Evolutionary conservation across 2,329 filamentous ascomycete species (phyloP).

Genomic region (Calonectria pteridis): DNA sequence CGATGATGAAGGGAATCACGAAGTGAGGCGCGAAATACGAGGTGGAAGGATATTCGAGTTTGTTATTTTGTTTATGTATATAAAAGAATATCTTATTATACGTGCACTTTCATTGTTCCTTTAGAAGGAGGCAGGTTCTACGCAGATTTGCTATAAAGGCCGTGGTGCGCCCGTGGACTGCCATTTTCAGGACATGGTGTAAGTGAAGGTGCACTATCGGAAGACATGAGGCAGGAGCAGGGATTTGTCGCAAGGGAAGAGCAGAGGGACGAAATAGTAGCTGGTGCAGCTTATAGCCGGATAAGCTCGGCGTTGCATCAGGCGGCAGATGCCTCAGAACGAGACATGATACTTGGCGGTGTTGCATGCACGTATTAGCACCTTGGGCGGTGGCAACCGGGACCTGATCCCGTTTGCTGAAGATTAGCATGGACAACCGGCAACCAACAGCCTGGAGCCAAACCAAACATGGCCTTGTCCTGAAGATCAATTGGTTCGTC

Average conservation of each 20-base stretch:
- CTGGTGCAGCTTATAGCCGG: neutral
- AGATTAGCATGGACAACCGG: slow-evolving; percentile 24
- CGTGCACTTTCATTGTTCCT: neutral
- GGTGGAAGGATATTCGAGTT: neutral
- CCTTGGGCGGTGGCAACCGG: slow-evolving; percentile 9
- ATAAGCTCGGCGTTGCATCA: neutral
- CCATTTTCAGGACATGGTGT: neutral
- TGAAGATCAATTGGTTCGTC: slow-evolving; percentile 32
- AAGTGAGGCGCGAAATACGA: neutral
- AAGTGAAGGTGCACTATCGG: neutral
- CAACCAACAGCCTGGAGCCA: slow-evolving; percentile 36
- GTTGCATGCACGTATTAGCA: neutral
- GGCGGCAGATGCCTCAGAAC: neutral
- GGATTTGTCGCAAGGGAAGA: neutral
- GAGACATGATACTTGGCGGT: neutral
- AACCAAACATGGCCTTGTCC: slow-evolving; percentile 36
- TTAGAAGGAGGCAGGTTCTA: neutral
- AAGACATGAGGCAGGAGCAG: neutral
- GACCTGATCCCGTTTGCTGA: slow-evolving; percentile 14
- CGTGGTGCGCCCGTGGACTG: neutral
- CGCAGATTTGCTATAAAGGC: neutral
- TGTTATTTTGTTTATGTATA: too few species aligned
- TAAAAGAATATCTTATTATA: neutral
- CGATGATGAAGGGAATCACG: neutral
- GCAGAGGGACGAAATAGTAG: neutral